Conservation (phyloP, 2,329 filamentous ascomycete genomes). For the Aspergillus terreus region DNA sequence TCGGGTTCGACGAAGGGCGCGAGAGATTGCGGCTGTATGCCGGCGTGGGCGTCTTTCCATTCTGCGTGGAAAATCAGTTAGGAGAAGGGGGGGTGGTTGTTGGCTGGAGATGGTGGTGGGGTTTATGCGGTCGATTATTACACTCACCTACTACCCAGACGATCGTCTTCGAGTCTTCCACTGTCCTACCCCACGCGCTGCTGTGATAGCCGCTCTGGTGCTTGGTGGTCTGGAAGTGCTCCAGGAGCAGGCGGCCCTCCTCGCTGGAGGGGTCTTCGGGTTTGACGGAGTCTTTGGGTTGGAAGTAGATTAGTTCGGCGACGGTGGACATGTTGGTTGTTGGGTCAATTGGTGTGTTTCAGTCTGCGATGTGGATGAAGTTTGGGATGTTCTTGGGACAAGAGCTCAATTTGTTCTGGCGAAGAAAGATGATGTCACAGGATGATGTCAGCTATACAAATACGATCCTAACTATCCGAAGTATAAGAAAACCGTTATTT, state of each 20-base stretch:
- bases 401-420: neutral
- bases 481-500: too few species aligned
- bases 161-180: constrained; percentile 33
- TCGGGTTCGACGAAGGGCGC: constrained; percentile 22
- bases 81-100: too few species aligned
- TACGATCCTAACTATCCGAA: too few species aligned
- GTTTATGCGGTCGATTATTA: neutral
- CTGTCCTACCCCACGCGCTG: constrained; percentile 36
- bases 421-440: neutral
- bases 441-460: neutral
- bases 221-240: constrained; percentile 26
- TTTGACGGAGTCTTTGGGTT: constrained; percentile 32
- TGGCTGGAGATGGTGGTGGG: neutral
- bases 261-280: constrained; percentile 35
- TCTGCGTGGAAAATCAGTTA: constrained; percentile 16
- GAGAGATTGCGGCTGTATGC: constrained; percentile 16
- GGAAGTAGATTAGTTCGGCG: constrained; percentile 37
- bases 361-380: too few species aligned
- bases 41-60: constrained; percentile 30
- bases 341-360: too few species aligned
- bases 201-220: constrained; percentile 31
- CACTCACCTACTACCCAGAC: constrained; percentile 37
- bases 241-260: constrained; percentile 28
- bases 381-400: too few species aligned
- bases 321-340: constrained; percentile 10